phyloP scores from a whole-genome alignment of 148 eudicot genomes.

The Mesembryanthemum crystallinum region DNA sequence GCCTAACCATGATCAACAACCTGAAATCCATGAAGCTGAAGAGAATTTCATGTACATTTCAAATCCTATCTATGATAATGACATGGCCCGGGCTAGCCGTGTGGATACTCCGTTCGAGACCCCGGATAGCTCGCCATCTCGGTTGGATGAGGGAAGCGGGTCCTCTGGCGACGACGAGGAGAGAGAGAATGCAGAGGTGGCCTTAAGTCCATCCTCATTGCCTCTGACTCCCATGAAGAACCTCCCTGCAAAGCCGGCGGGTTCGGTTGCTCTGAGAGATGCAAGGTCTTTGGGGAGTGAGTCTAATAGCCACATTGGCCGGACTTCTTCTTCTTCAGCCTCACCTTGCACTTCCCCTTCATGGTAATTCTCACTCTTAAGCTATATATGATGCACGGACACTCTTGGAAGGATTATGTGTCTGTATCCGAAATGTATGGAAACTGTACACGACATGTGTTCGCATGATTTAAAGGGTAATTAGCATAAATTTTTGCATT shows the following conservation, averaged over 20 bases:
- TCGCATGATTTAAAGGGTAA: too few relatives aligned
- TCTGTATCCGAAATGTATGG: too few relatives aligned
- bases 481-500: too few relatives aligned
- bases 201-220: constrained; percentile 19
- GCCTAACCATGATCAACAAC: background rate
- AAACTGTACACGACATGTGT: too few relatives aligned
- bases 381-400: too few relatives aligned
- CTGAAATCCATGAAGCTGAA: constrained; percentile 4
- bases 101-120: constrained; percentile 74
- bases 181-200: background rate
- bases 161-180: constrained; percentile 32
- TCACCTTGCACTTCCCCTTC: constrained; percentile 70
- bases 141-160: constrained; percentile 30
- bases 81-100: constrained; percentile 18
- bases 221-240: constrained; percentile 66
- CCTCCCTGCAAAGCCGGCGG: constrained; percentile 52
- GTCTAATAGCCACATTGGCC: constrained; percentile 42
- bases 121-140: constrained; percentile 70
- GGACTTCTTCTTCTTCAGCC: constrained; percentile 49
- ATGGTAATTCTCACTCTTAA: constrained; percentile 37
- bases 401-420: too few relatives aligned
- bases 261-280: constrained; percentile 49
- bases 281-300: constrained; percentile 51
- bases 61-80: constrained; percentile 69
- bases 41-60: constrained; percentile 57